Conservation (phyloP, 2,329 filamentous ascomycete genomes). For the Cladosporium sp. region DNA sequence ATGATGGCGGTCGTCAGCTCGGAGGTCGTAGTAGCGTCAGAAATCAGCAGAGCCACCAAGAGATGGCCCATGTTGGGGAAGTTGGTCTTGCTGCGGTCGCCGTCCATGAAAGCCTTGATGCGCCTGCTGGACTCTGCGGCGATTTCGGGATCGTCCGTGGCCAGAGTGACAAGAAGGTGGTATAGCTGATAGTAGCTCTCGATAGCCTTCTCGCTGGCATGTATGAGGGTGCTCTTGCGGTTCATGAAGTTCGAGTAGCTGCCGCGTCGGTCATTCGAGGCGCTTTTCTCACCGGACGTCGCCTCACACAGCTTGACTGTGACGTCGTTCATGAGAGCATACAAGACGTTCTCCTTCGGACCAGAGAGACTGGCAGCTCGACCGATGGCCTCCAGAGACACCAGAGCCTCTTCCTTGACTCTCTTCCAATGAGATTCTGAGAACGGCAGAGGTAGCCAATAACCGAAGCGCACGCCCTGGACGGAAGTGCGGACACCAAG, state of each 20-base stretch:
- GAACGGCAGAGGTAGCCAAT: conserved; percentile 30
- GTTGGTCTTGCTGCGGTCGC: conserved; percentile 25
- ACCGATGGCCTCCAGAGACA: conserved; percentile 21
- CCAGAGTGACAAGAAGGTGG: conserved; percentile 30
- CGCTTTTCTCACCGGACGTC: background rate
- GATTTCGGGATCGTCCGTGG: conserved; percentile 24
- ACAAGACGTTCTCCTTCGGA: conserved; percentile 26
- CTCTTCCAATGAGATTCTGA: conserved; percentile 28
- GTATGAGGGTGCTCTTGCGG: conserved; percentile 26
- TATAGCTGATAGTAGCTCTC: conserved; percentile 32
- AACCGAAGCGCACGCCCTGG: conserved; percentile 26
- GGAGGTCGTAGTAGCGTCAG: conserved; percentile 23
- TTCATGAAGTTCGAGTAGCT: background rate
- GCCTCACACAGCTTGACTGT: conserved; percentile 26
- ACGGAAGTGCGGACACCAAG: conserved; percentile 25
- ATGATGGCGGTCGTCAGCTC: conserved; percentile 29
- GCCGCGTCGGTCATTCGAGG: background rate
- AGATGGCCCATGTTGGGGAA: conserved; percentile 30
- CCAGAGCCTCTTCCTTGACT: conserved; percentile 17
- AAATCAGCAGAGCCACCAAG: conserved; percentile 29
- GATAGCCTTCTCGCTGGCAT: conserved; percentile 30
- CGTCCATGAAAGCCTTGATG: conserved; percentile 26
- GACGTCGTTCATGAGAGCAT: conserved; percentile 31
- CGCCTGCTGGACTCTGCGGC: conserved; percentile 23
- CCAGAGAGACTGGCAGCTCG: conserved; percentile 9